phyloP scores from a whole-genome alignment of 768 basidiomycete genomes.

The Exidia glandulosa region DNA sequence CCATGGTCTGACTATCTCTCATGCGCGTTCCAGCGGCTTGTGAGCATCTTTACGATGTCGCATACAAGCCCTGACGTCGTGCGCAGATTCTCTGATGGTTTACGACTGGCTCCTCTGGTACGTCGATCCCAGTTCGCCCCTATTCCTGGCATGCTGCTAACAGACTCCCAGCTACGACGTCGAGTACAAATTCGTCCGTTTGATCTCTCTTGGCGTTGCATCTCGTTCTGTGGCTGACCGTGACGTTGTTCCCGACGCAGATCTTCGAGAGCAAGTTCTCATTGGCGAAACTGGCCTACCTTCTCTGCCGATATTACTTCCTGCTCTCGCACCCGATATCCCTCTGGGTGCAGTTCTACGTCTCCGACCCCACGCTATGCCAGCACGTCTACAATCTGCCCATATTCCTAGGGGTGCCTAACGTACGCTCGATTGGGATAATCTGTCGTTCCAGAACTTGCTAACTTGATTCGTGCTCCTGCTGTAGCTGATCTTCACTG shows the following conservation, averaged over 20 bases:
- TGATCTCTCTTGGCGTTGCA: background rate
- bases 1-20: too few relatives aligned
- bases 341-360: background rate
- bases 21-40: background rate
- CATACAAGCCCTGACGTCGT: background rate
- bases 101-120: background rate
- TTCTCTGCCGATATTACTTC: background rate
- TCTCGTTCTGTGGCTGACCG: background rate
- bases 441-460: background rate
- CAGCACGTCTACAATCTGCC: background rate
- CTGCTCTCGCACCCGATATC: background rate
- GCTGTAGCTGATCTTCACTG: background rate
- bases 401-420: background rate
- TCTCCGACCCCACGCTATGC: background rate
- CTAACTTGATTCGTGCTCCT: too few relatives aligned
- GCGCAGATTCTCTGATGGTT: background rate
- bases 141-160: background rate
- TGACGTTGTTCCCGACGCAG: too few relatives aligned
- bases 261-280: background rate
- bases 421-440: background rate
- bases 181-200: background rate
- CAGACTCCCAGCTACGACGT: background rate
- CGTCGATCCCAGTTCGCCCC: background rate
- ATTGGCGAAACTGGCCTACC: background rate
- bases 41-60: background rate